Conservation (phyloP, 2,329 filamentous ascomycete genomes). For the Trichoderma harzianum region DNA sequence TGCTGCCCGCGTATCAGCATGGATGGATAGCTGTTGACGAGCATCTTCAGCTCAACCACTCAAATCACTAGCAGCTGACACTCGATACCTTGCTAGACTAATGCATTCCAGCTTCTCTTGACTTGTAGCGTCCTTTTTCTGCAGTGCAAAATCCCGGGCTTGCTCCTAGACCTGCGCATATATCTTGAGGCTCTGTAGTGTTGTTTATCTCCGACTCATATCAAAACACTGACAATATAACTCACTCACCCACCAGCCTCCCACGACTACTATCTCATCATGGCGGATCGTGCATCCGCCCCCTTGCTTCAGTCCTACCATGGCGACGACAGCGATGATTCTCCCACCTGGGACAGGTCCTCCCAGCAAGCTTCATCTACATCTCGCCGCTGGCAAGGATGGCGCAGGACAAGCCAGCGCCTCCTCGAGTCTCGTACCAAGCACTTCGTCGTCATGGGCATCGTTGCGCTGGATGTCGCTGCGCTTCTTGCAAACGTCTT, state of each 20-base stretch:
- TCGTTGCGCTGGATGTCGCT: slow-evolving; percentile 45
- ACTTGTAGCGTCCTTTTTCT: neutral
- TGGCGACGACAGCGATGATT: slow-evolving; percentile 1
- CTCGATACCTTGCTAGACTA: neutral
- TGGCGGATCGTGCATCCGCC: slow-evolving; percentile 11
- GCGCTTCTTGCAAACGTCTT: slow-evolving; percentile 47
- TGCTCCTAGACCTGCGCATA: neutral
- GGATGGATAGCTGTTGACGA: neutral
- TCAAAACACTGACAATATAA: neutral
- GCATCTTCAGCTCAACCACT: slow-evolving; percentile 2
- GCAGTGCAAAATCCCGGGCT: neutral
- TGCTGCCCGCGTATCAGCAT: neutral
- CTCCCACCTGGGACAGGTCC: neutral
- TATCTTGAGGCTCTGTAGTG: neutral
- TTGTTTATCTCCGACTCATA: neutral
- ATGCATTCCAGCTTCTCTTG: slow-evolving; percentile 1
- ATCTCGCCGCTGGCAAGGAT: neutral
- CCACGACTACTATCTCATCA: neutral
- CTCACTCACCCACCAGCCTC: neutral
- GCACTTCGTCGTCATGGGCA: slow-evolving; percentile 43
- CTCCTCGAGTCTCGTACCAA: slow-evolving; percentile 38
- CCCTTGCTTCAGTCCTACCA: slow-evolving; percentile 8
- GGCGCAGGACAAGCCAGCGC: slow-evolving; percentile 19
- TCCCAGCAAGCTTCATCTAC: neutral
- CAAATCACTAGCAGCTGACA: neutral